Evolutionary conservation across 257 asterid genomes (phyloP).

Genomic region (Solanum ossicruentum): DNA sequence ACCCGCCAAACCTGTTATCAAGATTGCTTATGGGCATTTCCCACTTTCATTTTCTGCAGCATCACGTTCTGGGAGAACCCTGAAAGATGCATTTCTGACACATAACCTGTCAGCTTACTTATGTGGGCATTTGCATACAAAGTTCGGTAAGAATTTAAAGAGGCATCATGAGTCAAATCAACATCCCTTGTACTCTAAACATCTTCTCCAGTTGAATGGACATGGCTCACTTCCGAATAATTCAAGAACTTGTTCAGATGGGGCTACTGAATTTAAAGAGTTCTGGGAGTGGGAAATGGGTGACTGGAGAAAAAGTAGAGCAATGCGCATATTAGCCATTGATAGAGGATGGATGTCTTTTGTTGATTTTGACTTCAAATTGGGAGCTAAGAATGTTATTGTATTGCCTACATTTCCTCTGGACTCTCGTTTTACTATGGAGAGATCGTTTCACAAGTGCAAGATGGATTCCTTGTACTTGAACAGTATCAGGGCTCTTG

Average conservation of each 20-base stretch:
- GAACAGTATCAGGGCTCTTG: slow-evolving; percentile 48
- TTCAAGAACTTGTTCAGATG: slow-evolving; percentile 21
- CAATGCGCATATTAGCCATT: slow-evolving; percentile 78
- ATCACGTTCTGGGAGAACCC: slow-evolving; percentile 61
- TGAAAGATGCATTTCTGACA: slow-evolving; percentile 37
- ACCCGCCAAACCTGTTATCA: slow-evolving; percentile 33
- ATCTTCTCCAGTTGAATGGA: slow-evolving; percentile 56
- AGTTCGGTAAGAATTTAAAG: slow-evolving; percentile 73
- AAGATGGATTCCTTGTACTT: slow-evolving; percentile 21
- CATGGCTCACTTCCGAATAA: slow-evolving; percentile 18
- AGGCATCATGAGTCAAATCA: slow-evolving; percentile 44
- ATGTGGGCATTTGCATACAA: slow-evolving; percentile 87
- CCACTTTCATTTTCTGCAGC: slow-evolving; percentile 84
- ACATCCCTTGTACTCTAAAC: slow-evolving; percentile 10
- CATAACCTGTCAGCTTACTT: slow-evolving; percentile 57
- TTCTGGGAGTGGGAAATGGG: slow-evolving; percentile 99
- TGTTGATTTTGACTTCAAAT: slow-evolving; percentile 46
- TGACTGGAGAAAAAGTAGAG: slow-evolving; percentile 78
- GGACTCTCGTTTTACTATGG: slow-evolving; percentile 57
- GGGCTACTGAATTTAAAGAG: slow-evolving; percentile 15
- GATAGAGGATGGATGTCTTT: slow-evolving; percentile 75
- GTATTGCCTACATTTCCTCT: slow-evolving; percentile 75
- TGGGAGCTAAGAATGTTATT: slow-evolving; percentile 48
- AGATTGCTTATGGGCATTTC: slow-evolving; percentile 82
- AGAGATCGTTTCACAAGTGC: slow-evolving; percentile 26